Base-by-base conservation (phyloP, 2,329 filamentous ascomycete genomes). In the Aspergillus sp. region DNA sequence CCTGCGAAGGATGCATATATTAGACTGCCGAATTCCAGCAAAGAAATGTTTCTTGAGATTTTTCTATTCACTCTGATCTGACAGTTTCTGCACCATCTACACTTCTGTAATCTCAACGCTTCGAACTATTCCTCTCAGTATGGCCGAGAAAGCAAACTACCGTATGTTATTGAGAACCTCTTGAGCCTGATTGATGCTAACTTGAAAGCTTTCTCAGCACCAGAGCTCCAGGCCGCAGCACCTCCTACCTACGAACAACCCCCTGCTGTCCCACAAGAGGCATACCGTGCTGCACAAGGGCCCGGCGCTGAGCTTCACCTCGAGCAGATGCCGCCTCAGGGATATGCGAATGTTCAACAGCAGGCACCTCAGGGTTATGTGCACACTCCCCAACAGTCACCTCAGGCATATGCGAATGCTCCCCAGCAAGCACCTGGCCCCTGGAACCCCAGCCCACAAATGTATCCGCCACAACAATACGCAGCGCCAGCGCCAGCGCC, bases 381-480 rank as follows among this genome's bases (percentile, higher is more conserved):
- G 27, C 44, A 11, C 6, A 19, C 39, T 33, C 25, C 49, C 31
- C 27, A 33, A 11, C 40, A 35, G 31, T 31, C 27, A 11, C 27
- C 27, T 31, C 27, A 31, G n/a, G n/a, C 23, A 9, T 6, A 19
- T n/a, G 45, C 14, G 9, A n/a, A 47, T 31, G 23, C 23, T 17
- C 14, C 40, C 43, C 33, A 37, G 9, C 46, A 27, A 19, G 12
- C 23, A 15, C 21, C 31, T 15, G 31, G 43, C 19, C 44, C 44
- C 5, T 48, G 17, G 33, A 49, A 43, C 12, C 40, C 54, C 23
- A n/a, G 7, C 19, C 39, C 54, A 11, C 54, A 52, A 33, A 51
- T 52, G 47, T 27, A 51, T 17, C 41, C 47, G 3, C 54, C 54
- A 5, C 54, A 51, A n/a, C 25, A 40, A 6, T 52, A 65, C 4